phyloP scores from a whole-genome alignment of 139 green algal species.

The Micractinium conductrix region DNA sequence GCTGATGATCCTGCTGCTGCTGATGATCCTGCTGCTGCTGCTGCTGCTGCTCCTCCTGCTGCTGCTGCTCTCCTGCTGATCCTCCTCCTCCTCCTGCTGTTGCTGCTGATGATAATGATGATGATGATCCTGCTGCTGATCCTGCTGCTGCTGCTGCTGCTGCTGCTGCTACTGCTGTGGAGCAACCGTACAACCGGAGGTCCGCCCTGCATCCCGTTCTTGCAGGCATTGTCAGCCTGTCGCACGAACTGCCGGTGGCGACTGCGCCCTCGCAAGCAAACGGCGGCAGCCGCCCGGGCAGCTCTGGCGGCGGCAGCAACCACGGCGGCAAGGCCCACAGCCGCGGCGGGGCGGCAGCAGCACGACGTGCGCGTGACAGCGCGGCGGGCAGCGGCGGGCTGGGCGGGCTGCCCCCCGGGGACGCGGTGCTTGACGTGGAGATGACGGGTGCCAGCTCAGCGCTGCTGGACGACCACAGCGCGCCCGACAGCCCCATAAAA shows the following conservation, averaged over 20 bases:
- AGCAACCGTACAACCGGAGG: too few species aligned
- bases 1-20: too few species aligned
- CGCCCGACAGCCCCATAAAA: not conserved
- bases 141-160: too few species aligned
- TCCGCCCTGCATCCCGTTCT: too few species aligned
- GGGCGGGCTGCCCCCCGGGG: not conserved
- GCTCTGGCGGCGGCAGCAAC: not conserved
- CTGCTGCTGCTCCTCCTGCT: too few species aligned
- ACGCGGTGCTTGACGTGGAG: not conserved
- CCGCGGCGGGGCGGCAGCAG: not conserved
- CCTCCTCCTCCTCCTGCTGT: too few species aligned
- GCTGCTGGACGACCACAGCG: not conserved
- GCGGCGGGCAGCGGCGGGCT: not conserved
- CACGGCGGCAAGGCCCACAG: not conserved
- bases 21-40: too few species aligned
- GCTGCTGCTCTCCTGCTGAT: too few species aligned
- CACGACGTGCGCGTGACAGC: not conserved
- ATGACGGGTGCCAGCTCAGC: not conserved
- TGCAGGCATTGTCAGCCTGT: slow-evolving; percentile 1
- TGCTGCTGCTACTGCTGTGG: too few species aligned
- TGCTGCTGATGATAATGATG: too few species aligned
- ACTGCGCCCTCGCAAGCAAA: not conserved
- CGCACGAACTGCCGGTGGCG: not conserved
- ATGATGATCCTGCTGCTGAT: too few species aligned
- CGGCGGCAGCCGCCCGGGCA: not conserved